These are phyloP conservation scores for Eremomyces bilateralis DNA, from an alignment of 495 filamentous ascomycete species.

Conservation along the genomic window DNA sequence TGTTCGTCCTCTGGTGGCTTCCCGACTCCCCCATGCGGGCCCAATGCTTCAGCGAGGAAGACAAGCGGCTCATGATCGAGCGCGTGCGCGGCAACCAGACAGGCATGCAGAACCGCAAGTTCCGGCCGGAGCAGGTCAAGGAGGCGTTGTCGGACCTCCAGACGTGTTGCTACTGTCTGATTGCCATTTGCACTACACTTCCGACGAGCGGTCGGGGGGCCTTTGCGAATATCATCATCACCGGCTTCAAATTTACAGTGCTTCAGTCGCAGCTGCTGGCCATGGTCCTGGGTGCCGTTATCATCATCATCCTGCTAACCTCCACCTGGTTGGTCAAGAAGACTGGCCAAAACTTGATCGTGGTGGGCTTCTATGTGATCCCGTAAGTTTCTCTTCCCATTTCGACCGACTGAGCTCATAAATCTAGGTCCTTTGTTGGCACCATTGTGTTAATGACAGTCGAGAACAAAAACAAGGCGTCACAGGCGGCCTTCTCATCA, in stretches of 20 bases:
- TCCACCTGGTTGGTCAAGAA: constrained; percentile 43
- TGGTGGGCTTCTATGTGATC: constrained; percentile 40
- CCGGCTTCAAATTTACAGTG: constrained; percentile 25
- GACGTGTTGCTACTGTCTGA: constrained; percentile 25
- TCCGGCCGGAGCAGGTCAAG: constrained; percentile 7
- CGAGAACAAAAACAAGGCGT: constrained; percentile 20
- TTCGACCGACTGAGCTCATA: not conserved
- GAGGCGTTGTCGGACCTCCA: constrained; percentile 31
- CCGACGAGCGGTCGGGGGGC: constrained; percentile 44
- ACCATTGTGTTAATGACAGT: constrained; percentile 34
- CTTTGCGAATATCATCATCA: constrained; percentile 42
- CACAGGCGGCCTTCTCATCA: constrained; percentile 30
- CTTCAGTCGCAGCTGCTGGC: constrained; percentile 35
- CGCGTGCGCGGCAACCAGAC: constrained; percentile 10
- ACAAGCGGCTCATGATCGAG: constrained; percentile 12
- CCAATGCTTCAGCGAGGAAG: constrained; percentile 15
- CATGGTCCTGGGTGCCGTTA: constrained; percentile 52
- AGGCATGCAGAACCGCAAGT: constrained; percentile 9
- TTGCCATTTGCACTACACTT: constrained; percentile 43
- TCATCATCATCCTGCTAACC: constrained; percentile 40
- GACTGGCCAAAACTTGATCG: constrained; percentile 37
- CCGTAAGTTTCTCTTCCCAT: constrained; percentile 28
- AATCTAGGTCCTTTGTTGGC: constrained; percentile 26
- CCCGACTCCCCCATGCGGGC: constrained; percentile 18
- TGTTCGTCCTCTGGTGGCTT: constrained; percentile 15